Base-by-base conservation (phyloP, 129 eudicot species). In the Flaveria bidentis region DNA sequence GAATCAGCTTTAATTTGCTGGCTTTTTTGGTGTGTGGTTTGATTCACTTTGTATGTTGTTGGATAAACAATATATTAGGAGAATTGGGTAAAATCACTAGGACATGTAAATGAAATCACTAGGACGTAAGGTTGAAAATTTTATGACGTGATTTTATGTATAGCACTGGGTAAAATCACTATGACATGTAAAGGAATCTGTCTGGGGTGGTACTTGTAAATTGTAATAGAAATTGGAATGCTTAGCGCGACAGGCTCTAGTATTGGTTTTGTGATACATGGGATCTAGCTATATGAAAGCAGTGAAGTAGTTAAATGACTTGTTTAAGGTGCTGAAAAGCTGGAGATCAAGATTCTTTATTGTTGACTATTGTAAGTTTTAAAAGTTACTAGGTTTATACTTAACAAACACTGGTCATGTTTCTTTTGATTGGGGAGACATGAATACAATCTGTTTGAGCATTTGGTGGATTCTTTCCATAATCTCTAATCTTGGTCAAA, bases 251-350 rank as follows among this genome's bases (percentile, higher is more conserved):
- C 55, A 12, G 58, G 28, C 69, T 42, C 17, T 25, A 61, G 58
- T 9, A 41, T 25, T 55, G 62, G 49, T 52, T 45, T 58, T 22
- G 25, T 74, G 78, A 74, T 74, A n/a, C 9, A 60, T 74, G 78
- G 44, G 68, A 60, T 60, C 28, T 25, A 8, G 39, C 67, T 56
- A 55, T 73, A 28, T 56, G 45, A 28, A 64, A 64, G 79, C 62
- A 49, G 80, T 64, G 39, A 75, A 11, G 2, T 30, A 30, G 36
- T 30, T 30, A 30, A 30, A 20, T 66, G 55, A 62, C 41, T 76
- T 76, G 45, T 44, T 52, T 41, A 14, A 52, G 74, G 67, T 67
- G 74, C 26, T 36, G 36, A 33, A 65, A 74, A 64, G 36, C 36
- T 26, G 58, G 16, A 76, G 25, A 52, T 51, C 8, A 9, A 76